phyloP scores from a whole-genome alignment of 495 filamentous ascomycete species.

The Neurospora sp. region DNA sequence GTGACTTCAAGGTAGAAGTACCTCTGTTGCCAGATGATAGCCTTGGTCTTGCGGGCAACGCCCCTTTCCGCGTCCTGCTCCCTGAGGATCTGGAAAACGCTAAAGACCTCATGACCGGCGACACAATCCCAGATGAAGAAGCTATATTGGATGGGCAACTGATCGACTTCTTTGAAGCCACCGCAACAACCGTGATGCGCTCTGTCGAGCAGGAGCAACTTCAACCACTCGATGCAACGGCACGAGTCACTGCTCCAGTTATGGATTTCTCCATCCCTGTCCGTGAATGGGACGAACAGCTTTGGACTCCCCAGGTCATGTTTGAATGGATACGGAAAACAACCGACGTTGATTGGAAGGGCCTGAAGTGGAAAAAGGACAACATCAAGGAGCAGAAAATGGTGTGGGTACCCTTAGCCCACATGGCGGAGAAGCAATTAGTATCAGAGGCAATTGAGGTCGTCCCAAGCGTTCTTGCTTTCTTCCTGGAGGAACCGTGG shows the following conservation, averaged over 20 bases:
- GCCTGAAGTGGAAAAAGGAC: slow-evolving; percentile 32
- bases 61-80: slow-evolving; percentile 7
- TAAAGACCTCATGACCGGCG: slow-evolving; percentile 15
- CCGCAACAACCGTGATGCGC: slow-evolving; percentile 30
- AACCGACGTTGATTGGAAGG: slow-evolving; percentile 12
- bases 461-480: slow-evolving; percentile 10
- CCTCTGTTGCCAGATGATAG: slow-evolving; percentile 11
- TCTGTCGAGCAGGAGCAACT: slow-evolving; percentile 53
- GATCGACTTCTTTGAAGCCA: slow-evolving; percentile 32
- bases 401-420: slow-evolving; percentile 36
- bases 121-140: slow-evolving; percentile 1
- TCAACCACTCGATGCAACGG: slow-evolving; percentile 44
- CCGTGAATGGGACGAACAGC: slow-evolving; percentile 43
- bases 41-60: not conserved
- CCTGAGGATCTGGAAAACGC: slow-evolving; percentile 9
- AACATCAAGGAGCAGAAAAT: slow-evolving; percentile 33
- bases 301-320: slow-evolving; percentile 13
- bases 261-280: slow-evolving; percentile 50
- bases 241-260: slow-evolving; percentile 45
- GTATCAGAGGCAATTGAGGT: slow-evolving; percentile 22
- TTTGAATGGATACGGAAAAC: slow-evolving; percentile 22
- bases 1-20: slow-evolving; percentile 15
- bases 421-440: slow-evolving; percentile 20
- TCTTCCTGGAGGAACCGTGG: slow-evolving; percentile 13
- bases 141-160: slow-evolving; percentile 31